Evolutionary conservation across 257 asterid genomes (phyloP), one percentile per base, ranked within the genome.

Genomic region (Apocynum venetum): DNA sequence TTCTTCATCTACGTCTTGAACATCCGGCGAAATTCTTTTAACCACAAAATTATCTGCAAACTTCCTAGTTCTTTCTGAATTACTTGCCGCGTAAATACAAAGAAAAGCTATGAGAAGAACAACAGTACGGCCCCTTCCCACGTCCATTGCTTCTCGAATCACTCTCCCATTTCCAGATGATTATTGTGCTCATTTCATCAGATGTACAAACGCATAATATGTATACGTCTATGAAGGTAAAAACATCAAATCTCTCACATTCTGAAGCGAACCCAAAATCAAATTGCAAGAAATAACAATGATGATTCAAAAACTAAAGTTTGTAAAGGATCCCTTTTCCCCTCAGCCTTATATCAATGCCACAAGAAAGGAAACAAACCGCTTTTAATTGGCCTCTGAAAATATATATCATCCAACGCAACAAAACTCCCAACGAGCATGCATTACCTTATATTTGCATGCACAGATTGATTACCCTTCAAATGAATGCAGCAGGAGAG

Each of bases 31-130:
- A 72, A 52, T 71, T 61, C 77, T 83, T 70, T 74, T 15, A 14
- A 78, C 82, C 17, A 64, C 52, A 71, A 77, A 53, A 74, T 80
- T 85, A 64, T 82, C 86, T 3, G 81, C 87, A 66, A 86, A 81
- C 80, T 88, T 88, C 82, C 88, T 80, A 83, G 81, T 82, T 14
- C 89, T 90, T 72, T 87, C 89, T n/a, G 94, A 88, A 79, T 83
- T 61, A 81, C 77, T 86, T 6, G 90, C 86, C 36, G 88, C 86
- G 77, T 83, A 83, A 84, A 86, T 81, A 75, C 88, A 89, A 53
- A 90, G 36, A 81, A 86, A 81, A 77, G 85, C 91, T 79, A 91
- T 84, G 77, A 88, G 79, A 86, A 89, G 78, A 78, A 87, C 87
- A 65, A 81, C 80, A 80, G 78, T 78, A 75, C 79, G 79, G 35